Percentiles rank a stretch among this genome's conserved stretches.
These are phyloP conservation scores for Penicillium atrosanguineum DNA, from an alignment of 495 filamentous ascomycete genomes.

Conservation along the genomic window DNA sequence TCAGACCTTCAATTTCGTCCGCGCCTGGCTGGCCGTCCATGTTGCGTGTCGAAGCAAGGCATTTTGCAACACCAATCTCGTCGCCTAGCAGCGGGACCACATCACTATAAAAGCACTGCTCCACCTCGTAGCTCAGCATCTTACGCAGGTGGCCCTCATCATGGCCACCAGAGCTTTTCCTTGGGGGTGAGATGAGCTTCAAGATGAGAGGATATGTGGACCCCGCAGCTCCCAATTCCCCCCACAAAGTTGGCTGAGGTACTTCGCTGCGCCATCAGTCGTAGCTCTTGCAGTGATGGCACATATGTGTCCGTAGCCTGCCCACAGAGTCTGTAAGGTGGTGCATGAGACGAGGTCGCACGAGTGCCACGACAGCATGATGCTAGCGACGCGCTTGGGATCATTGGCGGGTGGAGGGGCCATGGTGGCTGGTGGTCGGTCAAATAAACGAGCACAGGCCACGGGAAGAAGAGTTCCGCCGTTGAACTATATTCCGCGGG, in stretches of 20 bases:
- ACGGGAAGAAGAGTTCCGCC: too few species aligned
- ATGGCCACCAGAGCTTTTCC: slow-evolving; percentile 3
- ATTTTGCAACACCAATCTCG: slow-evolving; percentile 29
- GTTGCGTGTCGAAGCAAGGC: slow-evolving; percentile 31
- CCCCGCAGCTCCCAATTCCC: slow-evolving; percentile 9
- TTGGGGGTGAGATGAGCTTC: slow-evolving; percentile 40
- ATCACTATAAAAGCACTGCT: slow-evolving; percentile 34
- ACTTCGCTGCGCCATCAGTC: slow-evolving; percentile 23
- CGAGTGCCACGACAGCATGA: slow-evolving; percentile 35
- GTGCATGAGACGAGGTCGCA: slow-evolving; percentile 33
- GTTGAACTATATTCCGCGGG: background rate
- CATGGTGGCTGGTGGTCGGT: slow-evolving; percentile 10
- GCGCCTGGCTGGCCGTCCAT: slow-evolving; percentile 17
- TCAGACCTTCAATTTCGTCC: slow-evolving; percentile 26
- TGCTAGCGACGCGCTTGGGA: slow-evolving; percentile 29
- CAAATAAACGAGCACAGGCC: background rate
- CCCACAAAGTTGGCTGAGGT: slow-evolving; percentile 26
- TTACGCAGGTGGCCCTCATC: slow-evolving; percentile 42
- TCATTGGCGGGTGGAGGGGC: slow-evolving; percentile 12
- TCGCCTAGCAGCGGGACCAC: slow-evolving; percentile 30
- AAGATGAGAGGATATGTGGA: slow-evolving; percentile 32
- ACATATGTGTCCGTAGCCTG: slow-evolving; percentile 38
- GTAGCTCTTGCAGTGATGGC: slow-evolving; percentile 28
- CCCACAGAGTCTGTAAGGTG: slow-evolving; percentile 39
- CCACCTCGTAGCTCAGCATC: slow-evolving; percentile 39